Evolutionary conservation across 1,139 yeast genomes (phyloP), one percentile per base, ranked within the genome.

Genomic region (Pichia sp.): DNA sequence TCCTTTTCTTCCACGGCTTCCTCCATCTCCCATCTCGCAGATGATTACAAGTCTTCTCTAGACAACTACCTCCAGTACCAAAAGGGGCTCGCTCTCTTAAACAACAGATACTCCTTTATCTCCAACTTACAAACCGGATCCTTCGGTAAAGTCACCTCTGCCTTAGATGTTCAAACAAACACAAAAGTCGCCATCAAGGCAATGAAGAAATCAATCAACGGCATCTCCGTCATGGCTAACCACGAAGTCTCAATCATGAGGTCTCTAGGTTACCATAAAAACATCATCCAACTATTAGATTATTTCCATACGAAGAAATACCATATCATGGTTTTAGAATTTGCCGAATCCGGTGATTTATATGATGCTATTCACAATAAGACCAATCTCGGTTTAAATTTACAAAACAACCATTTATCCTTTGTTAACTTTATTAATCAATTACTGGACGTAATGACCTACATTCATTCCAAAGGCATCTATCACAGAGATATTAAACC

Each of bases 401-500:
- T 54, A 16, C 64, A 61, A 52, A 50, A 51, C 12, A 55, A 61
- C 48, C 58, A 60, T 50, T 40, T 55, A 47, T 44, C 44, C 44
- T 53, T 59, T 62, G 40, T 53, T 20, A 53, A 63, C 46, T 58
- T 74, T 41, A 68, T 74, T 35, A 60, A 62, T 40, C 77, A 76
- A 56, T 53, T 76, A 47, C 60, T 64, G 49, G 62, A 59, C 45
- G 79, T 76, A 13, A 56, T 76, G 37, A 56, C 57, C 9, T 73
- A 63, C 56, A 66, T 75, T 29, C 80, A 77, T 57, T 59, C 68
- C 6, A 61, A 61, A 45, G 73, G 75, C 2, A 64, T 77, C 29
- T 76, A 68, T 59, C 82, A 77, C 59, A 68, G 82, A 44, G 82
- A 77, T 60, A 64, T 77, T 42, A 77, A 77, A 59, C 81, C 81